These are phyloP conservation scores for Exophiala dermatitidis DNA, from an alignment of 2,329 filamentous ascomycete species.

Conservation along the genomic window DNA sequence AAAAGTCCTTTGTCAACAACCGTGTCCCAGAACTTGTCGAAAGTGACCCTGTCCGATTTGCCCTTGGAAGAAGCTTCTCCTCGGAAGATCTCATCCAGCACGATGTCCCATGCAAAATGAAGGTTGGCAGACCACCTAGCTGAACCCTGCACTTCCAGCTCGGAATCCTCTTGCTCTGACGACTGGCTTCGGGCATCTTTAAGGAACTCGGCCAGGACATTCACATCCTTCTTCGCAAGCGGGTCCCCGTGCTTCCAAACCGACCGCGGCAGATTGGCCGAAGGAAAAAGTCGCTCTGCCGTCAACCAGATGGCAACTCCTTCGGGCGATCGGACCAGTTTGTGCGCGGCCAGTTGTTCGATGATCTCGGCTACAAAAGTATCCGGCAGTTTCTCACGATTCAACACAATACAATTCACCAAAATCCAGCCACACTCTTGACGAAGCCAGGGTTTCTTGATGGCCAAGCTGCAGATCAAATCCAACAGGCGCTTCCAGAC, in stretches of 20 bases:
- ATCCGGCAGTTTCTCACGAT: neutral
- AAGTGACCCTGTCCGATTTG: conserved; percentile 39
- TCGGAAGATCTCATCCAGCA: conserved; percentile 45
- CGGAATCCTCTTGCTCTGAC: conserved; percentile 28
- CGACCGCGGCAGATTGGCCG: conserved; percentile 57
- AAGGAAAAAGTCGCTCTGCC: conserved; percentile 56
- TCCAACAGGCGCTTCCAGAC: conserved; percentile 58
- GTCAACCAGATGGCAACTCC: conserved; percentile 84
- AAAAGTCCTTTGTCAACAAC: conserved; percentile 81
- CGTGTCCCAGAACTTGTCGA: conserved; percentile 76
- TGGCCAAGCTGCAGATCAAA: conserved; percentile 64
- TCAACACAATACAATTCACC: conserved; percentile 35
- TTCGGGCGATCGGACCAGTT: conserved; percentile 73
- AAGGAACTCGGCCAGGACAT: conserved; percentile 65
- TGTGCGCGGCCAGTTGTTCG: conserved; percentile 54
- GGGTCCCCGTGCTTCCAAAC: conserved; percentile 70
- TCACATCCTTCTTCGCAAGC: conserved; percentile 60
- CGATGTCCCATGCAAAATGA: conserved; percentile 80
- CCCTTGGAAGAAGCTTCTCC: conserved; percentile 22
- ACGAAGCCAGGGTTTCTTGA: conserved; percentile 80
- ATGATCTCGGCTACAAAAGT: conserved; percentile 57
- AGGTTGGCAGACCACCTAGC: conserved; percentile 72
- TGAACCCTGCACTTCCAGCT: conserved; percentile 39
- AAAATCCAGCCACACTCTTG: conserved; percentile 81
- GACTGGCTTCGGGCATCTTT: conserved; percentile 52